These are phyloP conservation scores for Kluyveromyces dobzhanskii DNA, from an alignment of 805 yeast species.

Conservation along the genomic window DNA sequence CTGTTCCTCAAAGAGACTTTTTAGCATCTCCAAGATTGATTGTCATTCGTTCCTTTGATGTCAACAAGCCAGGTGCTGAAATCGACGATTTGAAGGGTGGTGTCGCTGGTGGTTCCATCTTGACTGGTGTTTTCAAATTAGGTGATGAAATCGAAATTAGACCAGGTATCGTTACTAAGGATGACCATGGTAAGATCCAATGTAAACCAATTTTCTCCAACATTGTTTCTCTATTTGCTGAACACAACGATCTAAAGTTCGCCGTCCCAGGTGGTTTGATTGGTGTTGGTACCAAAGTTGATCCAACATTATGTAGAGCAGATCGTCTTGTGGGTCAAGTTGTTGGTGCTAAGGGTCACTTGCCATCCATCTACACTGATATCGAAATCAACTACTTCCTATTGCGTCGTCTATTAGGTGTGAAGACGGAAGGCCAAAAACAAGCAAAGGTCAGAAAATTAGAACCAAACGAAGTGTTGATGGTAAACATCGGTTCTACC, in stretches of 20 bases:
- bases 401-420: conserved; percentile 94
- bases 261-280: conserved; percentile 99
- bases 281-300: conserved; percentile 99
- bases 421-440: conserved; percentile 94
- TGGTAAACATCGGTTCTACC: conserved; percentile 99
- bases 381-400: conserved; percentile 95
- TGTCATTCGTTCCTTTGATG: conserved; percentile 97
- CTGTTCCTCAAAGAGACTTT: conserved; percentile 95
- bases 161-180: conserved; percentile 98
- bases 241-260: conserved; percentile 92
- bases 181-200: conserved; percentile 77
- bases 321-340: conserved; percentile 99
- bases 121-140: conserved; percentile 91
- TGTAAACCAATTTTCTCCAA: conserved; percentile 94
- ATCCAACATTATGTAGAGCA: conserved; percentile 98
- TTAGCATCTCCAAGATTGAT: conserved; percentile 88
- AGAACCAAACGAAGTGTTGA: conserved; percentile 88
- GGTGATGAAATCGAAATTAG: conserved; percentile 98
- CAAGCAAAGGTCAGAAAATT: conserved; percentile 95
- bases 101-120: conserved; percentile 98
- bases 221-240: conserved; percentile 92
- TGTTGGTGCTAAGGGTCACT: conserved; percentile 92
- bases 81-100: conserved; percentile 97
- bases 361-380: conserved; percentile 95
- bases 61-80: conserved; percentile 97